Conservation (phyloP, 2,329 filamentous ascomycete species). For the Claviceps sp. region DNA sequence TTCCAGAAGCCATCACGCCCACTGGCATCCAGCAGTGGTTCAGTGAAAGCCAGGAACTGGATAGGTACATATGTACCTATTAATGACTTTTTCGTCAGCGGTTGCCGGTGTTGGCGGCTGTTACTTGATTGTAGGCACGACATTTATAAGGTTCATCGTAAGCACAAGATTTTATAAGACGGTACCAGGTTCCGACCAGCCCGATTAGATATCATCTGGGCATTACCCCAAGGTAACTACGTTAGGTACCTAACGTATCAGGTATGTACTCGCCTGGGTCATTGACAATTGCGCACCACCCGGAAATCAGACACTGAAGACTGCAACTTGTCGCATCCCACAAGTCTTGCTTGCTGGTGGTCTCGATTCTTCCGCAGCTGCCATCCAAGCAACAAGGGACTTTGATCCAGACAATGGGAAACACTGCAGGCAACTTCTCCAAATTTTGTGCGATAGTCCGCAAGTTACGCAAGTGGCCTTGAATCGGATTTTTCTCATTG, state of each 20-base stretch:
- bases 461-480: too few species aligned
- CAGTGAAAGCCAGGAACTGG: neutral
- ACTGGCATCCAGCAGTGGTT: neutral
- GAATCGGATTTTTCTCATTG: too few species aligned
- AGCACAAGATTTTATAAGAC: too few species aligned
- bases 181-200: too few species aligned
- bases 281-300: neutral
- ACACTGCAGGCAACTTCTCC: neutral
- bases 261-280: neutral
- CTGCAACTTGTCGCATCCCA: neutral
- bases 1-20: neutral
- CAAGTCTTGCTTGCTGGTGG: neutral
- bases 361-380: neutral
- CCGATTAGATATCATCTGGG: neutral
- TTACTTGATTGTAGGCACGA: neutral
- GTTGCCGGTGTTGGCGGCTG: neutral
- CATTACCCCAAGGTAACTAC: neutral
- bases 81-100: neutral
- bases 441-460: too few species aligned
- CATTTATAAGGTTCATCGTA: neutral
- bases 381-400: conserved; percentile 1
- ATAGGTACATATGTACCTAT: too few species aligned
- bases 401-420: neutral
- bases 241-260: neutral
- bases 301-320: neutral